Percentiles rank a stretch among this genome's conserved stretches.
Evolutionary conservation across 2,329 filamentous ascomycete genomes (phyloP).

Genomic region (Fusarium veterinarium): DNA sequence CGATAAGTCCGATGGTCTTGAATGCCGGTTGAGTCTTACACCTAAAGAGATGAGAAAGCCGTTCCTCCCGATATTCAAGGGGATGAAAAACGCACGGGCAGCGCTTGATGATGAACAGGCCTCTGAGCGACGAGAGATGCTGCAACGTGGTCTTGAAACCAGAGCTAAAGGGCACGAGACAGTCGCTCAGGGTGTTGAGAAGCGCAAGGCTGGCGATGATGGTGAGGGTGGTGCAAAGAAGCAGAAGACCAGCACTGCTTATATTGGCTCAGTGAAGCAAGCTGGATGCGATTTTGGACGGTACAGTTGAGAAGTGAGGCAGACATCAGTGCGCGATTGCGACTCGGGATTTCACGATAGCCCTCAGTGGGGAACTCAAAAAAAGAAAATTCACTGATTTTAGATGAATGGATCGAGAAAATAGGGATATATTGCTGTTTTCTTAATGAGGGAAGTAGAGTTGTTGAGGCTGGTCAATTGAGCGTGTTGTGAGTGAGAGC

Average conservation of each 20-base stretch:
- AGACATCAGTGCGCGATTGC: background rate
- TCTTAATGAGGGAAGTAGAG: background rate
- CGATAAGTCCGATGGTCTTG: background rate
- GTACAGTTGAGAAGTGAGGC: background rate
- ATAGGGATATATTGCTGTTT: rapidly evolving
- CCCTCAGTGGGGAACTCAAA: rapidly evolving
- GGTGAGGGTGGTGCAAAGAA: background rate
- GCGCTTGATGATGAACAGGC: background rate
- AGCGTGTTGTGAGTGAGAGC: background rate
- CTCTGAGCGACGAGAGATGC: background rate
- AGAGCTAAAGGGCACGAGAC: background rate
- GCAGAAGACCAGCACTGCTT: background rate
- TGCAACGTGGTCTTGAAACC: background rate
- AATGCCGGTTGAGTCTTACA: background rate
- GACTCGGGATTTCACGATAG: rapidly evolving
- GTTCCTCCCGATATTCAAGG: too few species aligned
- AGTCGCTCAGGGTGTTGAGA: background rate
- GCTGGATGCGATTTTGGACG: background rate
- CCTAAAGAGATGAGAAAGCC: background rate
- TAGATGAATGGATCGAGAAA: rapidly evolving
- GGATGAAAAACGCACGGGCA: background rate
- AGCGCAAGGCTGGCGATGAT: background rate
- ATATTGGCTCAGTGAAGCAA: background rate
- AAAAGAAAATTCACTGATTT: rapidly evolving
- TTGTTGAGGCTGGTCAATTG: background rate